phyloP scores from a whole-genome alignment of 2,329 filamentous ascomycete species.

The Hypoxylon sp. region DNA sequence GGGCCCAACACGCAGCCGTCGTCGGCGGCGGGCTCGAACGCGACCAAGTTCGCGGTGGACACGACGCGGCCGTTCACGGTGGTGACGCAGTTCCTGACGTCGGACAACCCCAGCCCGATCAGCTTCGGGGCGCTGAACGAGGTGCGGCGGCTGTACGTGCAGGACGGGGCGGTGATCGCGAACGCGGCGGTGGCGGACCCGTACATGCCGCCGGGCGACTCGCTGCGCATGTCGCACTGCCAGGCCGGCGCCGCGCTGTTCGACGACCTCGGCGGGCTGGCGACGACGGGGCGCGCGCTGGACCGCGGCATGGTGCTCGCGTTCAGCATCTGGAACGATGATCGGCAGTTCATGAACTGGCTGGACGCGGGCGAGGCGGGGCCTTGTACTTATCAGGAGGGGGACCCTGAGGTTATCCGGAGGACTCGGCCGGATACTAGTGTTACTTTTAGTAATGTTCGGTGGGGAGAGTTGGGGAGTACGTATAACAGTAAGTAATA shows the following conservation, averaged over 20 bases:
- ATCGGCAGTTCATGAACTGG: conserved; percentile 67
- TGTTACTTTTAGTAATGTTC: conserved; percentile 49
- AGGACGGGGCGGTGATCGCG: conserved; percentile 59
- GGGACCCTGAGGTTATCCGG: conserved; percentile 57
- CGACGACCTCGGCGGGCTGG: conserved; percentile 55
- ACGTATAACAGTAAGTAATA: conserved; percentile 25
- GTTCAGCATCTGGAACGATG: conserved; percentile 69
- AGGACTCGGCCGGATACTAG: conserved; percentile 41
- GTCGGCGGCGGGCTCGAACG: neutral
- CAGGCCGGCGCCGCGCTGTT: conserved; percentile 42
- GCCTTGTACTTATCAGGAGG: conserved; percentile 67
- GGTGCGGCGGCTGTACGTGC: conserved; percentile 64
- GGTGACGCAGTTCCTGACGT: conserved; percentile 48
- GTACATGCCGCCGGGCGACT: conserved; percentile 44
- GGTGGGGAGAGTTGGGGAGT: conserved; percentile 48
- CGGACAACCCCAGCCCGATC: conserved; percentile 44
- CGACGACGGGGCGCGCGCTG: conserved; percentile 59
- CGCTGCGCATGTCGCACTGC: conserved; percentile 46
- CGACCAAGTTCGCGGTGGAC: conserved; percentile 42
- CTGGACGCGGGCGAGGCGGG: conserved; percentile 64
- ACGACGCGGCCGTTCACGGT: conserved; percentile 49
- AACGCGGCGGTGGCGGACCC: conserved; percentile 53
- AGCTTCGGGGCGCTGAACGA: conserved; percentile 52
- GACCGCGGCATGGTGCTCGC: conserved; percentile 65
- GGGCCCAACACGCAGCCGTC: conserved; percentile 25